Conservation (phyloP, 345 rosid species). For the Tarenaya hassleriana region DNA sequence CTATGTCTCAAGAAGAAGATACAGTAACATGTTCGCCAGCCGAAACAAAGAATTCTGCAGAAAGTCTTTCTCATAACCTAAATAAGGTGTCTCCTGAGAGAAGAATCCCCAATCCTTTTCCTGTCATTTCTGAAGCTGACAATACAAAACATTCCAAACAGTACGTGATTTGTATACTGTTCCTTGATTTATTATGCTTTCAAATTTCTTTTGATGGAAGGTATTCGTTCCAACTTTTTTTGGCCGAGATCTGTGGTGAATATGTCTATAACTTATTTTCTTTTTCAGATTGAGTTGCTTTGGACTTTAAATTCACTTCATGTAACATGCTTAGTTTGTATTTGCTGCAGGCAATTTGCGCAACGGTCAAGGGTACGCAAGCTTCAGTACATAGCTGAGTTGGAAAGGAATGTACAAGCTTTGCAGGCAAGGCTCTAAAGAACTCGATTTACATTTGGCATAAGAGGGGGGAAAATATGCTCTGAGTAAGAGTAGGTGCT, state of each 20-base stretch:
- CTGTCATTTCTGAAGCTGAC: constrained; percentile 52
- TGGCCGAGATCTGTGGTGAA: not conserved
- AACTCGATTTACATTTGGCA: not conserved
- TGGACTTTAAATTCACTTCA: constrained; percentile 8
- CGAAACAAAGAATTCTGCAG: constrained; percentile 54
- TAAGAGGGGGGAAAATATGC: constrained; percentile 10
- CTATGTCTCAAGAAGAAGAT: constrained; percentile 46
- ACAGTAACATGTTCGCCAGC: constrained; percentile 30
- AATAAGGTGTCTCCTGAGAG: constrained; percentile 51
- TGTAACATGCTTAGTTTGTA: constrained; percentile 19
- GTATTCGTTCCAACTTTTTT: not conserved
- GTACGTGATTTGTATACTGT: constrained; percentile 42
- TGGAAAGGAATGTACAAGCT: constrained; percentile 94
- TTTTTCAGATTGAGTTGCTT: not conserved
- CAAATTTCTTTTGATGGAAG: not conserved
- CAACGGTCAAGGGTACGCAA: constrained; percentile 96
- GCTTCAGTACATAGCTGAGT: constrained; percentile 98
- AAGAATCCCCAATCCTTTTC: constrained; percentile 36
- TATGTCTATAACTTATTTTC: not conserved
- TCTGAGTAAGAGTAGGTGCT: constrained; percentile 5
- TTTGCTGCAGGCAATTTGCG: constrained; percentile 81
- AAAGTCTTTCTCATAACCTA: constrained; percentile 43
- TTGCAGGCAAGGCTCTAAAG: constrained; percentile 56
- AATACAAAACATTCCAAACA: constrained; percentile 76
- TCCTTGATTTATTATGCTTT: constrained; percentile 4